Base-by-base conservation (phyloP, 768 basidiomycete genomes). In the Cyclocybe aegerita region DNA sequence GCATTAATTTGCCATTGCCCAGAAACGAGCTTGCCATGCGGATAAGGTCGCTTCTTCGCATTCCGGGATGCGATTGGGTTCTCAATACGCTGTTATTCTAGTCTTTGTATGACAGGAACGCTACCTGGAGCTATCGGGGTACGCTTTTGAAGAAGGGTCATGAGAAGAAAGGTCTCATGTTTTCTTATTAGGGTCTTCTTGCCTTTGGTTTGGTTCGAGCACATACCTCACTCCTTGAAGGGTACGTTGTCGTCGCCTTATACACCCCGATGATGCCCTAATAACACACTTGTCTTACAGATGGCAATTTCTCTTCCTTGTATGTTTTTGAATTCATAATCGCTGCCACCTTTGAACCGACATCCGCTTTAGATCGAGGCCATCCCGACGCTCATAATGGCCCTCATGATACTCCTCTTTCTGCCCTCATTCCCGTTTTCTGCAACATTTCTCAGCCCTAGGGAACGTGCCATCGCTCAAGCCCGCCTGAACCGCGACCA, bases 221-320 rank as follows among this genome's bases (percentile, higher is more conserved):
- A 0, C 71, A 78, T 14, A 81, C 80, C 0, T 69, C 73, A 0
- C 14, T 50, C 6, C 51, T 64, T 5, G 39, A 34, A 30, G 63
- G 64, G 60, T 62, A 30, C 30, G 57, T 54, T 32, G 10, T 7
- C 16, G 33, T 42, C 7, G 8, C 11, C 36, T 12, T 9, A 4
- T 7, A 31, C 16, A n/a, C 5, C 9, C 44, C 9, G 14, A 16
- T 36, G 17, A 33, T n/a, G 12, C 32, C 32, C 15, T 14, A 17
- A 46, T 38, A n/a, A 17, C 8, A 32, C n/a, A 37, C 29, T 36
- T 37, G 31, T 12, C 29, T 14, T 32, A 8, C 41, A 80, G 80
- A 47, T 83, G 80, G 81, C 81, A 83, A 54, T 83, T 82, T 55
- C 69, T 82, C 17, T 82, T 80, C 62, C 70, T 82, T 10, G 79